Conservation (phyloP, 2,329 filamentous ascomycete genomes). For the Xylariaceae sp. region DNA sequence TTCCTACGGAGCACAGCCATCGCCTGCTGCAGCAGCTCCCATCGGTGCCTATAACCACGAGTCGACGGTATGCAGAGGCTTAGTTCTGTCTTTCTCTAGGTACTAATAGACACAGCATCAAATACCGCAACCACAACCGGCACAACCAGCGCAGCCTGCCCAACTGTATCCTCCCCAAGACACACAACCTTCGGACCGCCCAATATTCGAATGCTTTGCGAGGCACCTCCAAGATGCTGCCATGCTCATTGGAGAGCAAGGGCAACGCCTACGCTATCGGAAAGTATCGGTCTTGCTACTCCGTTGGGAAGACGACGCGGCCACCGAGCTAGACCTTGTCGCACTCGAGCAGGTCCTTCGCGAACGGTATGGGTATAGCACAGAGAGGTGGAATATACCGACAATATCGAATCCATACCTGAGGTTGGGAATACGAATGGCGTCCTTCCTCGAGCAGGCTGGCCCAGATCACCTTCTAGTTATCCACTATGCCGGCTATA, state of each 20-base stretch:
- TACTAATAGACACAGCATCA: no score
- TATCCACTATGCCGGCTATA: constrained; percentile 59
- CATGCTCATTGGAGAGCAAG: constrained; percentile 60
- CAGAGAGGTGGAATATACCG: constrained; percentile 57
- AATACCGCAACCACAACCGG: no score
- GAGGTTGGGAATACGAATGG: constrained; percentile 57
- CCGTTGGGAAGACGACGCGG: constrained; percentile 57
- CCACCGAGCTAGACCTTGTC: constrained; percentile 47
- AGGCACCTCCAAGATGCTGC: constrained; percentile 63
- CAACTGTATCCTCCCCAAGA: constrained; percentile 29
- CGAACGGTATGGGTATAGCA: constrained; percentile 56
- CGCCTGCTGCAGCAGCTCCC: constrained; percentile 11
- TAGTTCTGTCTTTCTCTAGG: no score
- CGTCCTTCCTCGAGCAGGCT: constrained; percentile 54
- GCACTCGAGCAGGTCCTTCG: constrained; percentile 53
- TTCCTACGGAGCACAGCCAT: constrained; percentile 24
- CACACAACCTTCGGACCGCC: constrained; percentile 38
- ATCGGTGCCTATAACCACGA: constrained; percentile 22
- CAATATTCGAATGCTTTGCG: constrained; percentile 62
- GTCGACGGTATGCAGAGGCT: constrained; percentile 21
- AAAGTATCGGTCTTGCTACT: constrained; percentile 56
- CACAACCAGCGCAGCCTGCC: constrained; percentile 16
- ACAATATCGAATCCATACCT: constrained; percentile 53
- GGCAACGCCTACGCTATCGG: constrained; percentile 51
- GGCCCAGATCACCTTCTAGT: constrained; percentile 56